phyloP scores from a whole-genome alignment of 257 asterid species.

The Solanum bulbocastanum region DNA sequence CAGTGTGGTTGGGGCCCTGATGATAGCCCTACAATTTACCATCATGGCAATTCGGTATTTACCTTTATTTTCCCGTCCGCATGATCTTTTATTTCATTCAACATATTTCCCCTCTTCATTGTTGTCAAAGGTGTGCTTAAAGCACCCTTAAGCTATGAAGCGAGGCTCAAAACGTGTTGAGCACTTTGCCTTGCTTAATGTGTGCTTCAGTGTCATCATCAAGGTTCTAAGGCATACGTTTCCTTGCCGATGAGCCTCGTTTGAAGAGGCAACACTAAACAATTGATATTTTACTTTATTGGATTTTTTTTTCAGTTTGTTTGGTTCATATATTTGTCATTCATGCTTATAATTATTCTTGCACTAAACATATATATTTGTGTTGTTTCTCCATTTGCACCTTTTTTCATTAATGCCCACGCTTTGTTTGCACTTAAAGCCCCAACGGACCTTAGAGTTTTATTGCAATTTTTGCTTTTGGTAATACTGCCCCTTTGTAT shows the following conservation, averaged over 20 bases:
- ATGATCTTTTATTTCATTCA: not conserved
- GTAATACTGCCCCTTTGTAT: not conserved
- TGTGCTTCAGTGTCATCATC: not conserved
- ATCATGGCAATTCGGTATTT: slow-evolving; percentile 35
- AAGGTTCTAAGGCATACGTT: not conserved
- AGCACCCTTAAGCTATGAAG: not conserved
- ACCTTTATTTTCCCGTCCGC: not conserved
- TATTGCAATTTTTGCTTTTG: not conserved
- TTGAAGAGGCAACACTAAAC: not conserved
- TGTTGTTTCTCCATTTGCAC: not conserved
- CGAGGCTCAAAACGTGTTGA: not conserved
- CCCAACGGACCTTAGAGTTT: not conserved
- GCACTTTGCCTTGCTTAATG: not conserved
- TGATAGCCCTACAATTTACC: slow-evolving; percentile 77
- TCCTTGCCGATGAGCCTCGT: not conserved
- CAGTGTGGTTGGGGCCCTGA: slow-evolving; percentile 98
- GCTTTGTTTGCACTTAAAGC: not conserved
- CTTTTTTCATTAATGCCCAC: not conserved
- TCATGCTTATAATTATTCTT: not conserved
- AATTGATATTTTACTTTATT: not conserved
- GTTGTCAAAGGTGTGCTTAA: not conserved
- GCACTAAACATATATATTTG: not conserved
- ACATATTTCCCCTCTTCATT: not conserved
- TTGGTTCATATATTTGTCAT: not conserved
- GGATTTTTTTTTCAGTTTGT: not conserved